Percentiles rank a stretch among this genome's conserved stretches.
Conservation (phyloP, 305 asterid species). For the Fraxinus xanthoxyloides region DNA sequence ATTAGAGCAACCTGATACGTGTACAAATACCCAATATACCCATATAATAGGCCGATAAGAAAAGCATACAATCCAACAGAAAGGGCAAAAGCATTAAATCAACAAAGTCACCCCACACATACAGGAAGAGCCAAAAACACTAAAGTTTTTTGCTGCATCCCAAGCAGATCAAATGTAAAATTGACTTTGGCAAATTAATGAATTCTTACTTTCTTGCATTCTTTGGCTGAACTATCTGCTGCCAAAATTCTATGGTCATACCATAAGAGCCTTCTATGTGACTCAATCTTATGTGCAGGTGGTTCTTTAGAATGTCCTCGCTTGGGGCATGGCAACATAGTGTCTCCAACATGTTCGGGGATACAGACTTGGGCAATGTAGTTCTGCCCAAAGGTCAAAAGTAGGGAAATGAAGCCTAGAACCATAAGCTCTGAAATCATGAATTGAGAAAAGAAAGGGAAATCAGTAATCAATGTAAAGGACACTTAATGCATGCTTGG, state of each 20-base stretch:
- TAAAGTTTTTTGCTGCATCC: background rate
- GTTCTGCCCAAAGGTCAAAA: slow-evolving; percentile 72
- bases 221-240: slow-evolving; percentile 36
- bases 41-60: background rate
- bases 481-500: background rate
- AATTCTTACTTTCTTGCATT: slow-evolving; percentile 46
- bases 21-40: background rate
- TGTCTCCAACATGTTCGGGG: slow-evolving; percentile 37
- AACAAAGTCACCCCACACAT: background rate
- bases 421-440: slow-evolving; percentile 57
- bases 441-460: background rate
- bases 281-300: slow-evolving; percentile 14
- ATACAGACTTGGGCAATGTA: slow-evolving; percentile 68
- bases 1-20: background rate
- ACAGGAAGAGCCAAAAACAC: background rate
- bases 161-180: background rate
- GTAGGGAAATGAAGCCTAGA: slow-evolving; percentile 77
- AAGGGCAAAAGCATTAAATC: background rate
- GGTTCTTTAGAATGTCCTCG: background rate
- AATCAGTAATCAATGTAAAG: slow-evolving; percentile 1
- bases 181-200: background rate
- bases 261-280: slow-evolving; percentile 71
- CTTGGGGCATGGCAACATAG: slow-evolving; percentile 60
- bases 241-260: slow-evolving; percentile 51
- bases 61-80: background rate